Evolutionary conservation across 345 rosid species (phyloP).

Genomic region (Hibiscus tridactylites): DNA sequence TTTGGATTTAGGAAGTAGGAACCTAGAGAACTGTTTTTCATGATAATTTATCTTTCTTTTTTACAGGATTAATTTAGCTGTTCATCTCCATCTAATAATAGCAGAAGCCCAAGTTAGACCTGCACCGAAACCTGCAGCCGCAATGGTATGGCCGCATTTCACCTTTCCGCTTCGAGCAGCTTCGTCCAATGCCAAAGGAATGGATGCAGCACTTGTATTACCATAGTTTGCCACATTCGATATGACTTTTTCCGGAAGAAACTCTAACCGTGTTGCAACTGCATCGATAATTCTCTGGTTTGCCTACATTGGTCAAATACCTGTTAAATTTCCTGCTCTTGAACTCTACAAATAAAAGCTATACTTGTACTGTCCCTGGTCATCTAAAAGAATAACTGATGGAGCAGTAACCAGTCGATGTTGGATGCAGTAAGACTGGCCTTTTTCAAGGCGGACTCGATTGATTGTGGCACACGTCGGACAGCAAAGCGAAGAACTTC

Average conservation of each 20-base stretch:
- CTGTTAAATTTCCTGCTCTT: background rate
- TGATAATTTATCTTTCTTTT: constrained; percentile 6
- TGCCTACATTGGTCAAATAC: constrained; percentile 48
- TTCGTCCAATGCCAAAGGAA: constrained; percentile 90
- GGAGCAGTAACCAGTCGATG: constrained; percentile 92
- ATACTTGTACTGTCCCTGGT: background rate
- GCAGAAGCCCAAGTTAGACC: constrained; percentile 98
- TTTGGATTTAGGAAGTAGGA: constrained; percentile 4
- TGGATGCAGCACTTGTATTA: constrained; percentile 87
- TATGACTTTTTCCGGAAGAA: constrained; percentile 68
- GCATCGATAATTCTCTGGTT: constrained; percentile 93
- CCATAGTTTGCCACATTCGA: constrained; percentile 86
- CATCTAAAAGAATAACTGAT: constrained; percentile 50
- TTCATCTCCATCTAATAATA: constrained; percentile 73
- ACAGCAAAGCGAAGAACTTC: constrained; percentile 94
- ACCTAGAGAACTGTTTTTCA: constrained; percentile 3
- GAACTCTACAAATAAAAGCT: background rate
- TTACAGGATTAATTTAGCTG: constrained; percentile 6
- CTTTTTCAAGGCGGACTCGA: constrained; percentile 64
- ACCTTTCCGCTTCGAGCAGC: constrained; percentile 83
- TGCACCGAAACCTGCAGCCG: constrained; percentile 86
- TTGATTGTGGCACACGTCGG: constrained; percentile 72
- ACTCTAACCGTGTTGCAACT: constrained; percentile 65
- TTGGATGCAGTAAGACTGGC: constrained; percentile 65
- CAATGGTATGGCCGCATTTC: constrained; percentile 66